Evolutionary conservation across 345 rosid species (phyloP), one percentile per base, ranked within the genome.

Genomic region (Passiflora organensis): DNA sequence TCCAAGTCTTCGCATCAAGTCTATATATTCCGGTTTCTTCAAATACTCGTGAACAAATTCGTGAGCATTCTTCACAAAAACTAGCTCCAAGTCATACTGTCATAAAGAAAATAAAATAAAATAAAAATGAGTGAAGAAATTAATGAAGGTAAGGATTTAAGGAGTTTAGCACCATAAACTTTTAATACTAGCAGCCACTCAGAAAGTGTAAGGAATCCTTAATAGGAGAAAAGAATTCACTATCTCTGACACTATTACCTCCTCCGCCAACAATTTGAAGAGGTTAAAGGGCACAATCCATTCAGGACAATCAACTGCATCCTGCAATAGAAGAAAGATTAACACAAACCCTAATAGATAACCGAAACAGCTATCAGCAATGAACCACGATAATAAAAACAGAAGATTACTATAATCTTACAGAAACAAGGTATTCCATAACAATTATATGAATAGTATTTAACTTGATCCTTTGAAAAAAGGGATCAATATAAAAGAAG

Each of bases 251-350:
- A 55, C 55, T 28, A 53, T 23, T 76, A 84, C 99, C 96, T 89
- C 95, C 78, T 86, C 97, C 36, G 99, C 97, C 78, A 93, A 70
- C 17, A 82, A 60, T 65, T 89, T 93, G 79, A 93, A 93, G 66
- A 93, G 47, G 49, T 93, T 76, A 64, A 93, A 86, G 51, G 96
- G 97, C 45, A 93, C 99, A 61, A 93, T 82, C 99, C 95, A 93
- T 75, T 93, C 99, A 50, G 97, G 97, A 62, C 97, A 84, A 68
- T 86, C 99, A 2, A 93, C 95, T 53, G 97, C 97, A 83, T 93
- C 99, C 99, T 89, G 75, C 64, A 72, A 54, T 39, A 60, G 43
- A 42, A 58, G 65, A 51, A 42, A 8, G 34, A 8, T 28, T 28
- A 28, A 28, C 34, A 28, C 8, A 8, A 3, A 28, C 3, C 3